phyloP scores from a whole-genome alignment of 2,329 filamentous ascomycete genomes.

The Colletotrichum simmondsii region DNA sequence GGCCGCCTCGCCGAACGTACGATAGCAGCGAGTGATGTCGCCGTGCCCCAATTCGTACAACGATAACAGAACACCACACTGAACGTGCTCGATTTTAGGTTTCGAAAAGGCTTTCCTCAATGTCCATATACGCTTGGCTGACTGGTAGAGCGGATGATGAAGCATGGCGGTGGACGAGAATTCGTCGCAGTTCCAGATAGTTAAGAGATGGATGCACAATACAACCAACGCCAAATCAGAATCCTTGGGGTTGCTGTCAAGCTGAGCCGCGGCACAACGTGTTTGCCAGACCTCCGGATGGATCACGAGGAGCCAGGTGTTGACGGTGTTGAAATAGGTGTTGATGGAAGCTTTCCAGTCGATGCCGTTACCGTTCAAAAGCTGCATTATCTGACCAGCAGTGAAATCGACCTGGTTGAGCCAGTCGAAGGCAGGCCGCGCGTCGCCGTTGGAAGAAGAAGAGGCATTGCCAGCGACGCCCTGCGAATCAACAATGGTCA shows the following conservation, averaged over 20 bases:
- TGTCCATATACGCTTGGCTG: slow-evolving; percentile 50
- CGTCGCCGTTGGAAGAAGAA: slow-evolving; percentile 32
- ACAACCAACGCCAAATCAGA: slow-evolving; percentile 51
- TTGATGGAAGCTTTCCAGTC: slow-evolving; percentile 51
- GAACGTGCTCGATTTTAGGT: slow-evolving; percentile 51
- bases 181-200: slow-evolving; percentile 45
- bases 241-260: slow-evolving; percentile 39
- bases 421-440: slow-evolving; percentile 35
- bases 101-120: slow-evolving; percentile 47
- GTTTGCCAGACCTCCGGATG: slow-evolving; percentile 43
- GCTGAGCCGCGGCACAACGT: slow-evolving; percentile 46
- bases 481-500: slow-evolving; percentile 43
- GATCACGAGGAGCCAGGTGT: slow-evolving; percentile 54
- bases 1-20: slow-evolving; percentile 54
- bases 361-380: slow-evolving; percentile 46
- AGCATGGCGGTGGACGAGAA: slow-evolving; percentile 54
- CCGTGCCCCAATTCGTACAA: slow-evolving; percentile 59
- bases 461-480: slow-evolving; percentile 37
- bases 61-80: slow-evolving; percentile 53
- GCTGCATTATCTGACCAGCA: slow-evolving; percentile 50
- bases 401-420: slow-evolving; percentile 48
- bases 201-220: slow-evolving; percentile 55
- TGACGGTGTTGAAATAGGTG: slow-evolving; percentile 53
- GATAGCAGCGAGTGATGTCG: slow-evolving; percentile 52
- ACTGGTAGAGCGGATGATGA: slow-evolving; percentile 49